A percentile compares a stretch with the other conserved stretches of the same genome.
Conservation (phyloP, 139 green algal species). For the Tetradesmus obliquus region DNA sequence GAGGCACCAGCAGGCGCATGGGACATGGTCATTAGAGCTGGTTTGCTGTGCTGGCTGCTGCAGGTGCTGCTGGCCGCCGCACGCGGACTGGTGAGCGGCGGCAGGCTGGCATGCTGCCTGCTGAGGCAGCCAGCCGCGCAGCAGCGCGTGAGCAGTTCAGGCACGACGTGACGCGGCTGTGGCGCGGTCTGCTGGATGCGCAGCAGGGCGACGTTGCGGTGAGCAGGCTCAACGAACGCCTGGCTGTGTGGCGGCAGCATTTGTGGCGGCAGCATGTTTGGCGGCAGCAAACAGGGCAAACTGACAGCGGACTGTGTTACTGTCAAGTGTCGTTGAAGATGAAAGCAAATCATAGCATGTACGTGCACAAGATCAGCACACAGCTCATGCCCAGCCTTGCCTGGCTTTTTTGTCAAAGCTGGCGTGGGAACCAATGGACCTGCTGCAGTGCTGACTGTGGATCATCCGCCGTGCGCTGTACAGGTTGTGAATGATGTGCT, state of each 20-base stretch:
- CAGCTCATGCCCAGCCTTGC: no score
- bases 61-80: not conserved
- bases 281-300: no score
- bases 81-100: not conserved
- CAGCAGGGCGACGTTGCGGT: conserved; percentile 5
- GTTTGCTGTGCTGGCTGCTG: not conserved
- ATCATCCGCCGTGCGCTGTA: not conserved
- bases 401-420: no score
- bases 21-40: not conserved
- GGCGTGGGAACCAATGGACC: not conserved
- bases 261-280: no score
- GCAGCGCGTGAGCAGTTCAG: conserved; percentile 13
- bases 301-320: no score
- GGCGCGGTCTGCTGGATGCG: conserved; percentile 5
- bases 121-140: conserved; percentile 5
- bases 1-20: no score
- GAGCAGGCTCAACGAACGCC: not conserved
- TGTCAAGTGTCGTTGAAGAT: no score
- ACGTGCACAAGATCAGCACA: no score
- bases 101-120: not conserved
- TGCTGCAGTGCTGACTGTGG: not conserved
- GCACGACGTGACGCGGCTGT: not conserved
- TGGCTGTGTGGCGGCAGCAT: no score
- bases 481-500: conserved; percentile 26
- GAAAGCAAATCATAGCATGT: no score